Evolutionary conservation across 208 protist genomes (phyloP), one percentile per base, ranked within the genome.

Genomic region (Crithidia expoeki): DNA sequence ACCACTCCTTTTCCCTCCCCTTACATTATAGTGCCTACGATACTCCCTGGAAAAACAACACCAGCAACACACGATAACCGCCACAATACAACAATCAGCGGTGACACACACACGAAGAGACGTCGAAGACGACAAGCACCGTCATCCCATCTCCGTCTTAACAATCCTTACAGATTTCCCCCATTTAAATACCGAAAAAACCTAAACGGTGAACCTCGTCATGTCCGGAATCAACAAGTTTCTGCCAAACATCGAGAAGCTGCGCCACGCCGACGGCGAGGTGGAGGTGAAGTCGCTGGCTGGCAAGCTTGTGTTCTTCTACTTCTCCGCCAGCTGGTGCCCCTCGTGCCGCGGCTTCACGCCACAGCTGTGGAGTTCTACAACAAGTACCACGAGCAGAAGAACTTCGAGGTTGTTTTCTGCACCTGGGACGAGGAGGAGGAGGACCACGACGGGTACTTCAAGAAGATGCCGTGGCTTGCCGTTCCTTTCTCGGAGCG

Each of bases 281-380:
- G 67, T 59, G 56, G 57, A 56, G 0, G 23, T 58, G 56, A 65
- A 23, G 56, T 72, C 67, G 21, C 47, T 93, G 50, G 59, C 83
- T 34, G 83, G 81, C 4, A 91, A 95, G 76, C 76, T 71, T 1
- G 78, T 93, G 1, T 90, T 93, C 58, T 85, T 95, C 71, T 98
- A 98, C 80, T 98, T 97, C 78, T 91, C 84, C 28, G 94, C 94
- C 32, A 94, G 92, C 72, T 98, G 94, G 94, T 98, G 95, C 87
- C 93, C 93, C 16, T 92, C 95, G 36, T 98, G 95, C 89, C 86
- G 93, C 59, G 82, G 77, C 57, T 97, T 97, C 81, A 98, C 95
- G 1, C 95, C 95, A 27, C 68, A 82, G 62, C 88, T 98, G 14
- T 72, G 27, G 88, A 94, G 33, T 93, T 94, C 67, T 97, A 98